Percentiles rank a stretch among this genome's conserved stretches.
Conservation (phyloP, 768 basidiomycete genomes). For the Tricholoma flavovirens region DNA sequence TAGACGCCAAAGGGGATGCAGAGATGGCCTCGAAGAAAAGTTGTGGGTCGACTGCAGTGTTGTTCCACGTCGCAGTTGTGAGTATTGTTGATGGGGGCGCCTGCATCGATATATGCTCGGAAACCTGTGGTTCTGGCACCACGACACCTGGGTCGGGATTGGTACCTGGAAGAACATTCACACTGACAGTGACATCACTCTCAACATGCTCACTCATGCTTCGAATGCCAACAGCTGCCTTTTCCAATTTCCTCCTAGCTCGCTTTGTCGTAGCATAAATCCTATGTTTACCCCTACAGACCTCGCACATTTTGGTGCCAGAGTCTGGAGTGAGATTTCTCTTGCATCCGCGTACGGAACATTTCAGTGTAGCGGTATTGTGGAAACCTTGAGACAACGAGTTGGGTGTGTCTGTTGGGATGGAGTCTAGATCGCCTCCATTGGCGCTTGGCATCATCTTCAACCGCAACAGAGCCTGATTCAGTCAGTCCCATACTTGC, state of each 20-base stretch:
- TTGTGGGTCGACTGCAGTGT: conserved; percentile 14
- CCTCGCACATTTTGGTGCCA: conserved; percentile 46
- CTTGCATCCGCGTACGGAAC: conserved; percentile 42
- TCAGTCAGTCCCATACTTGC: not conserved
- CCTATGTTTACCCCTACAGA: conserved; percentile 45
- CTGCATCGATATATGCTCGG: not conserved
- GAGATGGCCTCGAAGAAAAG: conserved; percentile 8
- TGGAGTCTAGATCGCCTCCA: conserved; percentile 2
- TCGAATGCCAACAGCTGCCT: conserved; percentile 28
- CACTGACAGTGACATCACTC: too few relatives aligned
- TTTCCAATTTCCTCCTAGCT: conserved; percentile 45
- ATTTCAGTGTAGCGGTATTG: conserved; percentile 16
- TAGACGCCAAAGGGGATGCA: not conserved
- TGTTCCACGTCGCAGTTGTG: conserved; percentile 5
- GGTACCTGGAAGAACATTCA: not conserved
- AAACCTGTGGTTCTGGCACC: conserved; percentile 4
- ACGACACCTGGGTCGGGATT: conserved; percentile 2
- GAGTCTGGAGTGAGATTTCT: conserved; percentile 22
- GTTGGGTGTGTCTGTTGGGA: not conserved
- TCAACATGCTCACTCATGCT: not conserved
- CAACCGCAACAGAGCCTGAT: conserved; percentile 7
- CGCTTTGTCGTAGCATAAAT: conserved; percentile 47
- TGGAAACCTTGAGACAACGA: not conserved
- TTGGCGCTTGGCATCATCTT: not conserved
- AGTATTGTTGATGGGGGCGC: not conserved